Evolutionary conservation across 2,329 filamentous ascomycete species (phyloP).

Genomic region (Diplodia scrobiculata): DNA sequence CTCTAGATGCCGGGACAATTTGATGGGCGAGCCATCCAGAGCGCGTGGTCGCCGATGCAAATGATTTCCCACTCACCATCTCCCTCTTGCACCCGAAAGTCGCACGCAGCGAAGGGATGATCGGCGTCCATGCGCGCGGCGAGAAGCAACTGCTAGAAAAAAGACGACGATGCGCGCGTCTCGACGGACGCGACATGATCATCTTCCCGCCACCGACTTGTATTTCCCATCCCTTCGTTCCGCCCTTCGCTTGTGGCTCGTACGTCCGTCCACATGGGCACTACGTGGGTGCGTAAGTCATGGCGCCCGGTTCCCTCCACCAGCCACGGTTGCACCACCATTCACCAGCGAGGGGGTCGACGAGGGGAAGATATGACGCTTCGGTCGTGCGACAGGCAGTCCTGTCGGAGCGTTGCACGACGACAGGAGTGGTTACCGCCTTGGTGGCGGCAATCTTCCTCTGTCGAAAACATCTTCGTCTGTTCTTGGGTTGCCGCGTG

Average conservation of each 20-base stretch:
- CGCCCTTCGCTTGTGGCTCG: not conserved
- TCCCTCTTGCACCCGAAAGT: not conserved
- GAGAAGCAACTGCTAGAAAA: not conserved
- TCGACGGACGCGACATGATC: constrained; percentile 7
- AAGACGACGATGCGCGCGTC: not conserved
- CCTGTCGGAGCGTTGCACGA: constrained; percentile 10
- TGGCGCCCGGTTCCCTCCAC: not conserved
- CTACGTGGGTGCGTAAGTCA: not conserved
- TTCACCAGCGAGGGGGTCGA: not conserved
- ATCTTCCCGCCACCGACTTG: constrained; percentile 14
- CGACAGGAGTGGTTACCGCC: constrained; percentile 23
- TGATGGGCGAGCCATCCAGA: not conserved
- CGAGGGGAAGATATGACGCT: constrained; percentile 3
- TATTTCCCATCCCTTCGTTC: constrained; percentile 13
- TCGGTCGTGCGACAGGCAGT: constrained; percentile 7
- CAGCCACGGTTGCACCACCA: constrained; percentile 5
- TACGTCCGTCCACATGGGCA: constrained; percentile 3
- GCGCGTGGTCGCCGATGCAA: no score
- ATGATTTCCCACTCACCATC: no score
- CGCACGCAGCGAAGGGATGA: not conserved
- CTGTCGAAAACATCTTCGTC: not conserved
- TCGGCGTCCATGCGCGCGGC: not conserved
- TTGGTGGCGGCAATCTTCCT: constrained; percentile 11
- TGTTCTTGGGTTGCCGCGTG: not conserved
- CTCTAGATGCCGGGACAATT: not conserved